Conservation (phyloP, 2,329 filamentous ascomycete species). For the Rhytidhysteron rufulum region DNA sequence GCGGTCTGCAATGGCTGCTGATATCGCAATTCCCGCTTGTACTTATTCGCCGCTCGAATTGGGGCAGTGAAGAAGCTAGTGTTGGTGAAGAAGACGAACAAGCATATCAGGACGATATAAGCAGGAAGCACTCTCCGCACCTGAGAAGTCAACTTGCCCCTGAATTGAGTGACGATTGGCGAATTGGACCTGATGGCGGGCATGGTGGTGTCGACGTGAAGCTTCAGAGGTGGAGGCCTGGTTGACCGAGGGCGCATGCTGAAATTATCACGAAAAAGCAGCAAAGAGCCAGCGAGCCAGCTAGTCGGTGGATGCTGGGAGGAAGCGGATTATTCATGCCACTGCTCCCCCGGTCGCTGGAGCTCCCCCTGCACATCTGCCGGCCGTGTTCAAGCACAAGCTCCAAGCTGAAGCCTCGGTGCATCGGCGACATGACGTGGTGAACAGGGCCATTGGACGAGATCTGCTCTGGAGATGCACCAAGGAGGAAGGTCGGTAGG, state of each 20-base stretch:
- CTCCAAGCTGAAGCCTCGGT: conserved; percentile 8
- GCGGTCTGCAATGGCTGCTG: conserved; percentile 26
- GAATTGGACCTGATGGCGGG: conserved; percentile 19
- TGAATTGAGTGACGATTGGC: conserved; percentile 30
- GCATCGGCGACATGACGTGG: conserved; percentile 8
- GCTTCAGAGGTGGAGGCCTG: conserved; percentile 30
- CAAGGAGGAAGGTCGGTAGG: conserved; percentile 9
- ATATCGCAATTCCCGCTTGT: conserved; percentile 31
- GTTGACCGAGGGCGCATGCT: conserved; percentile 30
- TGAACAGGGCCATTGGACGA: not conserved
- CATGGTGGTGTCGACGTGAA: conserved; percentile 29
- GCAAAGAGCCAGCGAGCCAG: conserved; percentile 11
- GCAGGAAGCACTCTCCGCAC: conserved; percentile 31
- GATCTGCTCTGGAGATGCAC: too few species aligned
- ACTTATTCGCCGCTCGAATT: conserved; percentile 28
- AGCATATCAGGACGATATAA: conserved; percentile 25
- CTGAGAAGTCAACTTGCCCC: conserved; percentile 29
- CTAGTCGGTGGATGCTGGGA: conserved; percentile 6
- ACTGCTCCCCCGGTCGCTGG: conserved; percentile 12
- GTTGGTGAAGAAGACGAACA: conserved; percentile 31
- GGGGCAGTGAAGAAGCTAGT: conserved; percentile 30
- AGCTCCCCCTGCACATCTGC: conserved; percentile 4
- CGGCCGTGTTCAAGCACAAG: conserved; percentile 5
- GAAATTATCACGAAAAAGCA: conserved; percentile 24
- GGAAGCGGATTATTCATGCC: conserved; percentile 11